Percentiles rank a stretch among this genome's conserved stretches.
These are phyloP conservation scores for Fusarium abutilonis DNA, from an alignment of 2,329 filamentous ascomycete species.

Conservation along the genomic window DNA sequence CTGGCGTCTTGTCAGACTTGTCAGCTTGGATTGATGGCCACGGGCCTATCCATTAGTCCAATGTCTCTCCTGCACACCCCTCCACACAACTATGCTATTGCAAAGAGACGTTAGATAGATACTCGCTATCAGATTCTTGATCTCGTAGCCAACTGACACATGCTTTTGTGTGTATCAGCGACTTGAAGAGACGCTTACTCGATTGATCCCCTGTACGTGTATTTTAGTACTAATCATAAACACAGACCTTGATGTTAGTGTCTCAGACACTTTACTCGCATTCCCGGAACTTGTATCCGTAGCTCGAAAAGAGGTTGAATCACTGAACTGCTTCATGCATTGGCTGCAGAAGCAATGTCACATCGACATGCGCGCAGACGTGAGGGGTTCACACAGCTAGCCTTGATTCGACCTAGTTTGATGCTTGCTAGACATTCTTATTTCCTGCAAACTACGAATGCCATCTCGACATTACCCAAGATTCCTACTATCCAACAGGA, in stretches of 20 bases:
- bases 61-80: background rate
- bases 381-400: constrained; percentile 14
- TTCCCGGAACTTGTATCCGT: constrained; percentile 18
- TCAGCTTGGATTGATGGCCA: constrained; percentile 15
- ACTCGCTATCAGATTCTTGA: no score
- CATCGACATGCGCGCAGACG: constrained; percentile 14
- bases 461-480: constrained; percentile 12
- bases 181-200: background rate
- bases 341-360: constrained; percentile 21
- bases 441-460: constrained; percentile 10
- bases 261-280: constrained; percentile 12
- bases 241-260: constrained; percentile 1
- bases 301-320: background rate
- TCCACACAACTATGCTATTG: background rate
- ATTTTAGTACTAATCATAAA: no score
- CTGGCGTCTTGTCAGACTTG: constrained; percentile 13
- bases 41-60: background rate
- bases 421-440: constrained; percentile 16
- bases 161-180: background rate
- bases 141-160: background rate
- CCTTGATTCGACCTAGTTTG: constrained; percentile 21
- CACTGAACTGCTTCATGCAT: constrained; percentile 1
- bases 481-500: constrained; percentile 8
- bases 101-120: background rate
- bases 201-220: no score